phyloP scores from a whole-genome alignment of 116 monocot genomes.

The Cymodocea nodosa region DNA sequence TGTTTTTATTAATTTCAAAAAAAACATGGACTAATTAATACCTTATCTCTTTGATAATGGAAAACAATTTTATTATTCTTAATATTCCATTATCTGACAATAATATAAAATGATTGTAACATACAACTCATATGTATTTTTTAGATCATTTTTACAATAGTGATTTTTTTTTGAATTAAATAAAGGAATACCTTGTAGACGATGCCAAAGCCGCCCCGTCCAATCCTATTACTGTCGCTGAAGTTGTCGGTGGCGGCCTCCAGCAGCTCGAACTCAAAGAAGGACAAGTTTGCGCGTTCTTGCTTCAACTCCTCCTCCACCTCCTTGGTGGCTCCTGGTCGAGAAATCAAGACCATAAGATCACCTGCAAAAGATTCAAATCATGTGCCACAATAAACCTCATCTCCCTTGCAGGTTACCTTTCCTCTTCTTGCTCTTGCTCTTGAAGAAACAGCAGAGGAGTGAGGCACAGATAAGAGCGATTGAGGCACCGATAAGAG shows the following conservation, averaged over 20 bases:
- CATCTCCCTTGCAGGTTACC: too few species aligned
- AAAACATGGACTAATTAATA: too few species aligned
- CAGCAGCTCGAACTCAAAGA: constrained; percentile 10
- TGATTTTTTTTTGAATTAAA: neutral
- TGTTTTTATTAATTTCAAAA: too few species aligned
- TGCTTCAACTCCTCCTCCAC: neutral
- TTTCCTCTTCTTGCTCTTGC: neutral
- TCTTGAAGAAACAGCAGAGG: neutral
- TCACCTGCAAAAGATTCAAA: too few species aligned
- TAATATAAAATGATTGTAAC: too few species aligned
- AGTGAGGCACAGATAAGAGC: neutral
- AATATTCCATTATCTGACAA: too few species aligned
- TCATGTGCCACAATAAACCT: too few species aligned
- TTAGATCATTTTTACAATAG: neutral
- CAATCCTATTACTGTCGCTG: constrained; percentile 20
- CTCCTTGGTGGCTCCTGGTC: neutral
- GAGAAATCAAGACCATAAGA: neutral
- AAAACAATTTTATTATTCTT: too few species aligned
- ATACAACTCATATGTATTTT: too few species aligned
- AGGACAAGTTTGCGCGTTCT: neutral
- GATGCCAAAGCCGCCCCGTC: constrained; percentile 29
- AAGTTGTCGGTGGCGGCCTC: constrained; percentile 24
- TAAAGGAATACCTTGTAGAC: constrained; percentile 30
- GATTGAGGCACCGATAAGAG: too few species aligned
- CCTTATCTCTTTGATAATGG: too few species aligned